These are phyloP conservation scores for Stagonosporopsis vannaccii DNA, from an alignment of 2,329 filamentous ascomycete genomes.

Conservation along the genomic window DNA sequence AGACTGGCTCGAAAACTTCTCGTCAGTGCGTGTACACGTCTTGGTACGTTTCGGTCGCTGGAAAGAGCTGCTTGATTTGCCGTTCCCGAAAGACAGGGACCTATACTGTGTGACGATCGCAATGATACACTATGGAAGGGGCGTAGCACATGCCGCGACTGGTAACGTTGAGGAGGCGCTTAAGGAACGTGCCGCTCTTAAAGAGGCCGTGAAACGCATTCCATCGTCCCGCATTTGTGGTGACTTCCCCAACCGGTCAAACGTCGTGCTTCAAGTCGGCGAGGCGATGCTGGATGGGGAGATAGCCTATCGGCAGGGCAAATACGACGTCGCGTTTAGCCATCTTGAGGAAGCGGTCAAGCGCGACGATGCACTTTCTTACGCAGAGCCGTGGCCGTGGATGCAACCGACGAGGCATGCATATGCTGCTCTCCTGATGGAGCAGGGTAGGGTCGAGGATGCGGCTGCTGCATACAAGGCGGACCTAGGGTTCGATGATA, in stretches of 20 bases:
- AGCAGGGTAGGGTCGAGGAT: constrained; percentile 62
- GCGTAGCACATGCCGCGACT: constrained; percentile 69
- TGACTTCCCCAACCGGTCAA: constrained; percentile 73
- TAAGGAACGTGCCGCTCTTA: constrained; percentile 60
- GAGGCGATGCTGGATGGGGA: constrained; percentile 75
- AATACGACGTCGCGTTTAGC: constrained; percentile 66
- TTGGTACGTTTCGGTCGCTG: constrained; percentile 77
- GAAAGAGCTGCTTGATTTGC: constrained; percentile 67
- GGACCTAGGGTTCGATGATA: constrained; percentile 54
- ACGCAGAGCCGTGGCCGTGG: constrained; percentile 81
- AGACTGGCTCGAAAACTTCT: constrained; percentile 77
- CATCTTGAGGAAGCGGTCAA: constrained; percentile 65
- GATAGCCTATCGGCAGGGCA: constrained; percentile 70
- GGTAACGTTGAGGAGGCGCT: constrained; percentile 64
- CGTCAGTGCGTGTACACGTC: constrained; percentile 72
- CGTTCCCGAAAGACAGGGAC: constrained; percentile 63
- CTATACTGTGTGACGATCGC: constrained; percentile 76
- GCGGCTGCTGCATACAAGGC: constrained; percentile 49
- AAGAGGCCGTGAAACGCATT: constrained; percentile 60
- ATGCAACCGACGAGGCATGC: constrained; percentile 78
- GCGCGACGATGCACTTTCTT: constrained; percentile 69
- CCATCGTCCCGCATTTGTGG: constrained; percentile 62
- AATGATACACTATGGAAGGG: constrained; percentile 72
- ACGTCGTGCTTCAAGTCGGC: constrained; percentile 68
- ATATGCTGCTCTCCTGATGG: constrained; percentile 72